Base-by-base conservation (phyloP, 2,329 filamentous ascomycete species). In the Fusarium palustre region DNA sequence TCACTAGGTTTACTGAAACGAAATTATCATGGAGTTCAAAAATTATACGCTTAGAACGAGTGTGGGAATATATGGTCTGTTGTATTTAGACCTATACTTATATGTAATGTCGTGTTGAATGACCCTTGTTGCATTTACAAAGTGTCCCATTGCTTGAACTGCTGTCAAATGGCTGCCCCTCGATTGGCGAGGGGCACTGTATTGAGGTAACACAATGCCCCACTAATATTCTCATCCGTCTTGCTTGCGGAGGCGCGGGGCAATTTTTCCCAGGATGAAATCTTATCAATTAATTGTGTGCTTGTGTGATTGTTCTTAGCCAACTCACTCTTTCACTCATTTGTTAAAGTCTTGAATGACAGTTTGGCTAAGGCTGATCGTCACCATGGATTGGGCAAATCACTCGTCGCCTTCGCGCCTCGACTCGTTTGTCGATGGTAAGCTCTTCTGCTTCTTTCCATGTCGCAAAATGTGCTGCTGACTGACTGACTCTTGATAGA, bases 311-410 rank as follows among this genome's bases (percentile, higher is more conserved):
- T 48, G 36, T 36, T 20, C 38, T 30, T 52, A 41, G 22, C 55
- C 48, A 50, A 50, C 48, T 38, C 24, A 28, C 13, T 39, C n/a
- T n/a, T n/a, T n/a, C 24, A 46, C 31, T 49, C 20, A 49, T 49
- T 28, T 39, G 22, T 39, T 16, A 42, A 47, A 42, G 54, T 38
- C 45, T 22, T 8, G 20, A 65, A 54, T 15, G 46, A 43, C 31
- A 61, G 48, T 64, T 55, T 59, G 39, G 61, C 62, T 55, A 46
- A 52, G 46, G 48, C 47, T 58, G 59, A 54, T 57, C 46, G 30
- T 54, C 66, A 66, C 47, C 31, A 75, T 75, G 73, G 71, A 73
- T 31, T 74, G 68, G 73, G 50, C 64, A 47, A 75, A 74, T 55
- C 54, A 68, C 24, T 72, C 73, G 41, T 69, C 70, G 54, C 72